Conservation (phyloP, 2,329 filamentous ascomycete genomes). For the Aplosporella prunicola region DNA sequence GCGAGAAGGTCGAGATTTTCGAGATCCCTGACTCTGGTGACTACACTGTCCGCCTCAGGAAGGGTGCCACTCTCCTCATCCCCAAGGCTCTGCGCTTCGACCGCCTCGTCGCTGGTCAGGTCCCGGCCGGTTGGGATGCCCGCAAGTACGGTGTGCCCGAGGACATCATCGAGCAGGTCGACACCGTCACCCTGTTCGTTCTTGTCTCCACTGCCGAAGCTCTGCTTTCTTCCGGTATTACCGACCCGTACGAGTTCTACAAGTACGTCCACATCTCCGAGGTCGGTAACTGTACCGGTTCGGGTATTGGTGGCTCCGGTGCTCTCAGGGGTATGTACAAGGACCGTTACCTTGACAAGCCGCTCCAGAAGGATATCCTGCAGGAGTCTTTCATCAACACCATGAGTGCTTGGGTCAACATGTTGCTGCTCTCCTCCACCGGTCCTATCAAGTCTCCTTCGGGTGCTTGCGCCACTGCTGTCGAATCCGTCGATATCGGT, state of each 20-base stretch:
- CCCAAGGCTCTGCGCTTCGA: slow-evolving; percentile 97
- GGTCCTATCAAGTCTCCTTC: slow-evolving; percentile 98
- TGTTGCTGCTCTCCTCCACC: slow-evolving; percentile 93
- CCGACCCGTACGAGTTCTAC: slow-evolving; percentile 99
- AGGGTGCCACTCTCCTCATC: slow-evolving; percentile 88
- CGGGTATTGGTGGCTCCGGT: slow-evolving; percentile 90
- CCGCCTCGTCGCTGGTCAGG: slow-evolving; percentile 90
- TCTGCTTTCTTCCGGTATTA: slow-evolving; percentile 86
- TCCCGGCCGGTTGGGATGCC: slow-evolving; percentile 94
- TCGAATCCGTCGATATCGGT: slow-evolving; percentile 94
- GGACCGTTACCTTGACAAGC: slow-evolving; percentile 92
- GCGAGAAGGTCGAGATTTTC: slow-evolving; percentile 95
- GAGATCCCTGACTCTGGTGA: slow-evolving; percentile 90
- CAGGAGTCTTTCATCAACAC: slow-evolving; percentile 99
- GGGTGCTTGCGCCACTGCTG: slow-evolving; percentile 91
- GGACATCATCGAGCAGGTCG: slow-evolving; percentile 95
- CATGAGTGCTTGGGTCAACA: slow-evolving; percentile 99
- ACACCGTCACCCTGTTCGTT: slow-evolving; percentile 90
- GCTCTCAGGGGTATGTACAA: slow-evolving; percentile 97
- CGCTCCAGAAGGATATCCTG: slow-evolving; percentile 95
- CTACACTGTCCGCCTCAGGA: slow-evolving; percentile 88
- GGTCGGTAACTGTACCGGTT: slow-evolving; percentile 96
- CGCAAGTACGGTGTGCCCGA: slow-evolving; percentile 94
- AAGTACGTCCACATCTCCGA: slow-evolving; percentile 98
- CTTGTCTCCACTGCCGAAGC: slow-evolving; percentile 90